Conservation (phyloP, 129 eudicot species). For the Arctium lappa region DNA sequence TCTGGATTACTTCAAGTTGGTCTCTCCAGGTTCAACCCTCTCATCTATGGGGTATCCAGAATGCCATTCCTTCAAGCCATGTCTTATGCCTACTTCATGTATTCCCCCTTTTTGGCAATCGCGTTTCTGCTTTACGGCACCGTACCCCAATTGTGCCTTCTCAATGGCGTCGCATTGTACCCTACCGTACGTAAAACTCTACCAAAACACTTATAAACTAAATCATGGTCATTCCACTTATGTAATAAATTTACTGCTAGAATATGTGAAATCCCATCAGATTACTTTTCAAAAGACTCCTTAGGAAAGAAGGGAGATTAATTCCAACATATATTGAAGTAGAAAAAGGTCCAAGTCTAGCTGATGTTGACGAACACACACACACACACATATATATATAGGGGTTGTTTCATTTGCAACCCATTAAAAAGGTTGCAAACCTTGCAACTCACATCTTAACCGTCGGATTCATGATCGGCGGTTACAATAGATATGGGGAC, state of each 20-base stretch:
- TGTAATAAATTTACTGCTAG: background rate
- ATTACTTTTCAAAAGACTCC: too few species aligned
- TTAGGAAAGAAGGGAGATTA: background rate
- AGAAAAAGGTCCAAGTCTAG: background rate
- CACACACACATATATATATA: too few species aligned
- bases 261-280: background rate
- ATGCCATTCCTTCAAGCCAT: conserved; percentile 60
- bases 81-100: conserved; percentile 67
- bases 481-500: too few species aligned
- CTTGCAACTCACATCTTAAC: too few species aligned
- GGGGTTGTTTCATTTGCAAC: too few species aligned
- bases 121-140: conserved; percentile 43
- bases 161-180: conserved; percentile 53
- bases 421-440: too few species aligned
- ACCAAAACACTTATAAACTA: background rate
- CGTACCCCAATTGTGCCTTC: conserved; percentile 61
- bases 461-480: too few species aligned
- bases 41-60: conserved; percentile 54
- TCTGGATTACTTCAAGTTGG: conserved; percentile 69
- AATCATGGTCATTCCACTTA: background rate
- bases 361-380: background rate
- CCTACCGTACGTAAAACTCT: conserved; percentile 45
- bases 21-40: conserved; percentile 62
- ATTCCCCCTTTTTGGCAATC: conserved; percentile 35
- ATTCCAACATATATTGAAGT: background rate